Conservation (phyloP, 805 yeast genomes). For the Wickerhamomyces strasburgensis region DNA sequence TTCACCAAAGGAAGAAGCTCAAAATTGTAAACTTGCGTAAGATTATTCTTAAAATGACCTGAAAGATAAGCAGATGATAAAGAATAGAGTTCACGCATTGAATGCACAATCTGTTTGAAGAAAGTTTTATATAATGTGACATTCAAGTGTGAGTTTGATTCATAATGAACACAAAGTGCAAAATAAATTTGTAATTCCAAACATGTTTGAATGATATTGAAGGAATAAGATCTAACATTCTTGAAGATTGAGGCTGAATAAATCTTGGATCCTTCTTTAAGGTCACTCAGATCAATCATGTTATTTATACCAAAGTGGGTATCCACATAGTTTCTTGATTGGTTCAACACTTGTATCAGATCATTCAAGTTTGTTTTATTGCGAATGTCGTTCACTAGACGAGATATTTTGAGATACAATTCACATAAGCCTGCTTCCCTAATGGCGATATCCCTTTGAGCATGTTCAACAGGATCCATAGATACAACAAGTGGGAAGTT, state of each 20-base stretch:
- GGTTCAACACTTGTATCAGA: constrained; percentile 5
- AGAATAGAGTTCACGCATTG: constrained; percentile 5
- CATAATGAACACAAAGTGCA: constrained; percentile 12
- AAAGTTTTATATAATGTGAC: constrained; percentile 7
- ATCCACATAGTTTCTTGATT: constrained; percentile 10
- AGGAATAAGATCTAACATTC: constrained; percentile 11
- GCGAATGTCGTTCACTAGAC: constrained; percentile 10
- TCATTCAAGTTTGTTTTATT: constrained; percentile 8
- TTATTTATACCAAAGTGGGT: constrained; percentile 6
- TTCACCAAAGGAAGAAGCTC: constrained; percentile 12
- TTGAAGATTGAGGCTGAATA: constrained; percentile 5
- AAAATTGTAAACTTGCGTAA: constrained; percentile 8
- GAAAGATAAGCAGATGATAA: constrained; percentile 8
- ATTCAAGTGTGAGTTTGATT: constrained; percentile 11
- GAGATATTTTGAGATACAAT: constrained; percentile 7
- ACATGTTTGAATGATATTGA: constrained; percentile 7
- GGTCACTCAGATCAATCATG: constrained; percentile 3
- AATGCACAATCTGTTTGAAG: constrained; percentile 1
- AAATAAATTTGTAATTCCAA: constrained; percentile 11
- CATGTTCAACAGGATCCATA: constrained; percentile 10
- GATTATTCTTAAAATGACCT: constrained; percentile 8
- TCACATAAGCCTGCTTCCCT: constrained; percentile 3
- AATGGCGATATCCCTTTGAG: constrained; percentile 9
- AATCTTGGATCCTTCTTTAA: constrained; percentile 5
- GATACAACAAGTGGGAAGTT: constrained; percentile 11